Conservation (phyloP, 2,329 filamentous ascomycete genomes). For the Monilinia polystroma region DNA sequence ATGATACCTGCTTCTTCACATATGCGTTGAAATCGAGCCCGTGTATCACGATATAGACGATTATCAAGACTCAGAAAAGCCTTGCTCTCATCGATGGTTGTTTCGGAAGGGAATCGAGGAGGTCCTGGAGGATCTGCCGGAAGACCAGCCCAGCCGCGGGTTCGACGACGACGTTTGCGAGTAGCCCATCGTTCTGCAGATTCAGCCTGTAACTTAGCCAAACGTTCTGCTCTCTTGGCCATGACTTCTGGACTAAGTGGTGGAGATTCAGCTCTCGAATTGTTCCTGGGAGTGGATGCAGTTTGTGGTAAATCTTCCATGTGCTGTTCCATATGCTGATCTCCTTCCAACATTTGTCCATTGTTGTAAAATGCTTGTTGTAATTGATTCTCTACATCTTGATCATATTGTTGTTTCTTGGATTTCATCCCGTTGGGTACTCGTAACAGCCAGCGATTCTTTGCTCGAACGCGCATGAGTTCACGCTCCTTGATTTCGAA, state of each 20-base stretch:
- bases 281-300: slow-evolving; percentile 26
- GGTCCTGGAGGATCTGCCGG: slow-evolving; percentile 66
- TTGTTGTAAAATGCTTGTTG: slow-evolving; percentile 40
- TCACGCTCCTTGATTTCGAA: slow-evolving; percentile 71
- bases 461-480: slow-evolving; percentile 65
- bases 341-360: slow-evolving; percentile 35
- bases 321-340: slow-evolving; percentile 34
- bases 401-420: slow-evolving; percentile 41
- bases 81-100: slow-evolving; percentile 77
- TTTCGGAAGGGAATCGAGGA: slow-evolving; percentile 78
- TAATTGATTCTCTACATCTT: slow-evolving; percentile 40
- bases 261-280: slow-evolving; percentile 34
- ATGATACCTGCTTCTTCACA: slow-evolving; percentile 65
- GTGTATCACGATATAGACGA: slow-evolving; percentile 60
- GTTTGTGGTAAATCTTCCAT: slow-evolving; percentile 26
- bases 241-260: slow-evolving; percentile 48
- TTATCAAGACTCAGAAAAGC: slow-evolving; percentile 64
- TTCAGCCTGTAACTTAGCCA: slow-evolving; percentile 55
- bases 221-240: slow-evolving; percentile 54
- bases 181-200: slow-evolving; percentile 61
- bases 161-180: slow-evolving; percentile 66
- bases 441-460: slow-evolving; percentile 67
- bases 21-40: slow-evolving; percentile 67
- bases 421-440: slow-evolving; percentile 58
- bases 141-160: slow-evolving; percentile 65